Percentiles rank a stretch among this genome's conserved stretches.
phyloP scores from a whole-genome alignment of 129 eudicot species.

The Flaveria ramosissima region DNA sequence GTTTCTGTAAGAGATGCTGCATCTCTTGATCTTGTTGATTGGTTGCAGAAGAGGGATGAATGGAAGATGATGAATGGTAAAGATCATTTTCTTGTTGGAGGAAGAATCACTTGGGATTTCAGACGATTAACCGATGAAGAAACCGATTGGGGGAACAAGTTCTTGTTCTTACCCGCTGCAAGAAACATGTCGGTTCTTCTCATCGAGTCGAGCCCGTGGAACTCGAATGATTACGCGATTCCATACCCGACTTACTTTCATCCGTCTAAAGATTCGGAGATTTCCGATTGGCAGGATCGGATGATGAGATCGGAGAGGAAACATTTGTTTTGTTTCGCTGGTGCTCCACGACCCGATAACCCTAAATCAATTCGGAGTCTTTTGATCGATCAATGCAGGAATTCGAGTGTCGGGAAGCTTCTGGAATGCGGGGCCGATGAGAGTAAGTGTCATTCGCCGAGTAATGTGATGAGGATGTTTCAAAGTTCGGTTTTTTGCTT shows the following conservation, averaged over 20 bases:
- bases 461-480: conserved; percentile 85
- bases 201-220: conserved; percentile 93
- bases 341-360: conserved; percentile 79
- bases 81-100: conserved; percentile 95
- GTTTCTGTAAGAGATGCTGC: conserved; percentile 68
- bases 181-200: conserved; percentile 85
- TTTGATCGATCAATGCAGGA: conserved; percentile 70
- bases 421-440: conserved; percentile 72
- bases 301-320: conserved; percentile 65
- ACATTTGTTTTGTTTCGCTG: conserved; percentile 82
- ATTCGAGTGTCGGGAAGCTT: conserved; percentile 54
- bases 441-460: conserved; percentile 82
- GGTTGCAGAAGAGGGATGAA: conserved; percentile 71
- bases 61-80: conserved; percentile 79
- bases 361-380: conserved; percentile 72
- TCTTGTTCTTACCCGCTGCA: conserved; percentile 76
- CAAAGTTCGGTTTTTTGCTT: conserved; percentile 83
- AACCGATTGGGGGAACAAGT: conserved; percentile 90
- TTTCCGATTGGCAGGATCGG: conserved; percentile 75
- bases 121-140: conserved; percentile 57
- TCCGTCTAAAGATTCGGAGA: conserved; percentile 73
- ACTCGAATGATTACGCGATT: conserved; percentile 75
- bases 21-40: conserved; percentile 67
- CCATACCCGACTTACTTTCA: conserved; percentile 96
- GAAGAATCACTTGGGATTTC: conserved; percentile 92